phyloP scores from a whole-genome alignment of 2,329 filamentous ascomycete species.

The Fusarium agapanthi region DNA sequence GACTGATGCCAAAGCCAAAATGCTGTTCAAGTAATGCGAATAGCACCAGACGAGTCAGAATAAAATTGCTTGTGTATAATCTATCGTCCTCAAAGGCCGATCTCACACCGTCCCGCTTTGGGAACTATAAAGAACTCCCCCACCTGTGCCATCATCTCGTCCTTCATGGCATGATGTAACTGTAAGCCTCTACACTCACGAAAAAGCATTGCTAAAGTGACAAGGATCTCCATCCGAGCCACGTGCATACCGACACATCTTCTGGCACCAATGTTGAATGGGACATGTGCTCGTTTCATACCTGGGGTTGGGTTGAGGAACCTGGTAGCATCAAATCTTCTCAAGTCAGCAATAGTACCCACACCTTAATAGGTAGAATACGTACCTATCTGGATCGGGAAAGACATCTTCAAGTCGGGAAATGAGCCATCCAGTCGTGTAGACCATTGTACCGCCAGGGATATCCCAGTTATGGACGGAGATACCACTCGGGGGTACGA shows the following conservation, averaged over 20 bases:
- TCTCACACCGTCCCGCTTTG: not conserved
- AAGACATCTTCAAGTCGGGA: not conserved
- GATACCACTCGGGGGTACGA: not conserved
- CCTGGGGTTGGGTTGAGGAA: not conserved
- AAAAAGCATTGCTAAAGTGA: not conserved
- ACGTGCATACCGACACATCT: conserved; percentile 9
- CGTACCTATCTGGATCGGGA: not conserved
- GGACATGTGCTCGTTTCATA: conserved; percentile 1
- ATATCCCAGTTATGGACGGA: not conserved
- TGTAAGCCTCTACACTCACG: not conserved
- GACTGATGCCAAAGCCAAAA: too few relatives aligned
- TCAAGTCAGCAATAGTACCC: not conserved
- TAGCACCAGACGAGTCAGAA: accelerated
- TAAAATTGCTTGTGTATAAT: not conserved
- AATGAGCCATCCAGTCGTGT: conserved; percentile 9
- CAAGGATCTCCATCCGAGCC: conserved; percentile 6
- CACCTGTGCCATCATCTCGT: not conserved
- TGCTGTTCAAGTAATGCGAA: too few relatives aligned
- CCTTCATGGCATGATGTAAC: not conserved
- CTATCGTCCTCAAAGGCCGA: accelerated
- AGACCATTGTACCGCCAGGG: not conserved
- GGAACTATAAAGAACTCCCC: conserved; percentile 9
- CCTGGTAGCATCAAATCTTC: not conserved
- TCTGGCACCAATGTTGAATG: not conserved
- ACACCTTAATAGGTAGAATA: accelerated